These are phyloP conservation scores for Moesziomyces sp. DNA, from an alignment of 1,284 basidiomycete genomes.

Conservation along the genomic window DNA sequence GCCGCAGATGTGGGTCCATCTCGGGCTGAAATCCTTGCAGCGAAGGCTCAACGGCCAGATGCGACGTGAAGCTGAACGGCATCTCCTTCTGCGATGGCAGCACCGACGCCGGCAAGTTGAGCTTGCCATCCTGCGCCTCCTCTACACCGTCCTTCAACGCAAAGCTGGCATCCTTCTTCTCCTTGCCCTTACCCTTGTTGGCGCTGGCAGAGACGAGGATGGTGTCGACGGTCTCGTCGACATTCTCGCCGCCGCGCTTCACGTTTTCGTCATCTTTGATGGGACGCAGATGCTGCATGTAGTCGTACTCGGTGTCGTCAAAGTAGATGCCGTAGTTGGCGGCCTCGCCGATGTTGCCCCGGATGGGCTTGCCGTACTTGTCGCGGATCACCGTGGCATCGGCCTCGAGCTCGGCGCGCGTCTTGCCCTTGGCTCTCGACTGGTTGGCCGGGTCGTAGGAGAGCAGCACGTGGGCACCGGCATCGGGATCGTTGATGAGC, in stretches of 20 bases:
- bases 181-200: constrained; percentile 51
- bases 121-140: constrained; percentile 6
- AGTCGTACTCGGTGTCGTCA: constrained; percentile 98
- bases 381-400: constrained; percentile 73
- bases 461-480: constrained; percentile 87
- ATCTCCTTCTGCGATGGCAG: constrained; percentile 52
- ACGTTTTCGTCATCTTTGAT: constrained; percentile 59
- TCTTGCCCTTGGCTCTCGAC: constrained; percentile 75
- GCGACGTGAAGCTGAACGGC: constrained; percentile 38
- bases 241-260: constrained; percentile 55
- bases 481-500: constrained; percentile 91
- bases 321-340: constrained; percentile 90
- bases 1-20: constrained; percentile 94
- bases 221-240: constrained; percentile 58
- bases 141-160: constrained; percentile 39
- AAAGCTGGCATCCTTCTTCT: constrained; percentile 35
- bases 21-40: constrained; percentile 87
- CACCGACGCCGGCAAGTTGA: constrained; percentile 75
- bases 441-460: constrained; percentile 74
- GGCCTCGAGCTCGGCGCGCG: constrained; percentile 78
- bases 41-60: constrained; percentile 46
- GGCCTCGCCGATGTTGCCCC: constrained; percentile 80
- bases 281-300: constrained; percentile 88
- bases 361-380: constrained; percentile 36
- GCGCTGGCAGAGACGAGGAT: constrained; percentile 44